Percentiles rank a stretch among this genome's conserved stretches.
Conservation (phyloP, 2,329 filamentous ascomycete species). For the Dactylonectria estremocensis region DNA sequence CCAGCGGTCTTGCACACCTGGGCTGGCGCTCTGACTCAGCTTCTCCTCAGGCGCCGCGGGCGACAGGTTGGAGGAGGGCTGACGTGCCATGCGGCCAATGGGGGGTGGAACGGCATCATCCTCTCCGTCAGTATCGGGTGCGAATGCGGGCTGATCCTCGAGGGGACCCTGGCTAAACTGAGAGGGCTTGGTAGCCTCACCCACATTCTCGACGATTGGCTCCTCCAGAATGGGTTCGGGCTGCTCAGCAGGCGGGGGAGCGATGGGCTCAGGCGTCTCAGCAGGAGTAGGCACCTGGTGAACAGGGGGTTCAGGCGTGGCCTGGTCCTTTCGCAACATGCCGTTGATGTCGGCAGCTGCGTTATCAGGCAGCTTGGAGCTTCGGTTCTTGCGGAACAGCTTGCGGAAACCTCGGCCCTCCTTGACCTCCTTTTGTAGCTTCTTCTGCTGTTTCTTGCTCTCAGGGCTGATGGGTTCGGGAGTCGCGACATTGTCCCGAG, state of each 20-base stretch:
- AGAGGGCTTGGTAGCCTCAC: slow-evolving; percentile 52
- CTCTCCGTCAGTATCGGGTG: slow-evolving; percentile 71
- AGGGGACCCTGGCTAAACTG: slow-evolving; percentile 92
- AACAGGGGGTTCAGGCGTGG: slow-evolving; percentile 42
- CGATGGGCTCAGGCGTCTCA: slow-evolving; percentile 47
- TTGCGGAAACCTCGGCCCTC: slow-evolving; percentile 72
- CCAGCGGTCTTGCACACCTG: slow-evolving; percentile 81
- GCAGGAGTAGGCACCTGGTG: slow-evolving; percentile 46
- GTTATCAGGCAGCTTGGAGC: slow-evolving; percentile 70
- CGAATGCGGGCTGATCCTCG: slow-evolving; percentile 87
- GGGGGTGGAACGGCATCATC: slow-evolving; percentile 68
- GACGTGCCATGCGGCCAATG: slow-evolving; percentile 61
- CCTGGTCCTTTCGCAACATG: slow-evolving; percentile 62
- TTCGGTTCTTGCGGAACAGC: slow-evolving; percentile 76
- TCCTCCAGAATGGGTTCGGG: slow-evolving; percentile 3
- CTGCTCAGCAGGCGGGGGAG: slow-evolving; percentile 46
- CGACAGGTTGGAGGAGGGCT: slow-evolving; percentile 45
- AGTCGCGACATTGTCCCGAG: slow-evolving; percentile 43
- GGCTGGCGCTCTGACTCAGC: slow-evolving; percentile 52
- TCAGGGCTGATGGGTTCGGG: slow-evolving; percentile 59
- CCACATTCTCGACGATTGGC: slow-evolving; percentile 35
- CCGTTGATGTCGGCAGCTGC: slow-evolving; percentile 66
- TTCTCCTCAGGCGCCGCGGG: slow-evolving; percentile 52
- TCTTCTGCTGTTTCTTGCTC: slow-evolving; percentile 60
- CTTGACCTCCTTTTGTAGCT: slow-evolving; percentile 69